phyloP scores from a whole-genome alignment of 1,284 basidiomycete genomes.

The Ustilago cynodontis region DNA sequence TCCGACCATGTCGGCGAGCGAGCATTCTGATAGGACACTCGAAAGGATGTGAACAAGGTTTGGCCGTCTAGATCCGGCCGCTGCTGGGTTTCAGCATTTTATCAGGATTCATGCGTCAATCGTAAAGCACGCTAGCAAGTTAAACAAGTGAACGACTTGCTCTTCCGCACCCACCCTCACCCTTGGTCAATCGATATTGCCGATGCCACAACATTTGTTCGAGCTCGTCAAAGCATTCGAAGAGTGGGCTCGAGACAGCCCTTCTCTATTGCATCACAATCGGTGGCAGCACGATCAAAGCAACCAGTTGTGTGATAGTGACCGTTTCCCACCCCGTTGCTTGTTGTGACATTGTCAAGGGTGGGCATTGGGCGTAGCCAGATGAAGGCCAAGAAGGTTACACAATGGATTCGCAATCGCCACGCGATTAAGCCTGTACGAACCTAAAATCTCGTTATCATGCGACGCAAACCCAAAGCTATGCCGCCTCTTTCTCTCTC shows the following conservation, averaged over 20 bases:
- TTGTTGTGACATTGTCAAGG: not conserved
- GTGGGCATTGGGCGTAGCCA: not conserved
- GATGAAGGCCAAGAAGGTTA: conserved; percentile 1
- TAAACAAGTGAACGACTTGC: too few species aligned
- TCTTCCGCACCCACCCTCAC: too few species aligned
- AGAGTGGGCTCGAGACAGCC: not conserved
- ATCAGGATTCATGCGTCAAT: conserved; percentile 7
- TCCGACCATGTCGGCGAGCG: not conserved
- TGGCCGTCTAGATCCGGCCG: conserved; percentile 25
- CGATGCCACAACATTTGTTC: not conserved
- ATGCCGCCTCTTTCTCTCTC: not conserved
- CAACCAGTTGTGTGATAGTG: not conserved
- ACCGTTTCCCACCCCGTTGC: not conserved
- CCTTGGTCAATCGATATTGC: not conserved
- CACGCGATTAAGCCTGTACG: not conserved
- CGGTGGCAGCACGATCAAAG: not conserved
- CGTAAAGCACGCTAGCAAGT: too few species aligned
- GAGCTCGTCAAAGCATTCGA: not conserved
- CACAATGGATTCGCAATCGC: not conserved
- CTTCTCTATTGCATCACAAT: not conserved
- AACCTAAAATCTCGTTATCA: not conserved
- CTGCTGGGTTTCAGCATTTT: not conserved
- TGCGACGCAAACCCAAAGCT: not conserved
- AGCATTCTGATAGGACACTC: not conserved
- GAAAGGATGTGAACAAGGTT: conserved; percentile 19